phyloP scores from a whole-genome alignment of 768 basidiomycete species.

The Agaricus subrufescens region DNA sequence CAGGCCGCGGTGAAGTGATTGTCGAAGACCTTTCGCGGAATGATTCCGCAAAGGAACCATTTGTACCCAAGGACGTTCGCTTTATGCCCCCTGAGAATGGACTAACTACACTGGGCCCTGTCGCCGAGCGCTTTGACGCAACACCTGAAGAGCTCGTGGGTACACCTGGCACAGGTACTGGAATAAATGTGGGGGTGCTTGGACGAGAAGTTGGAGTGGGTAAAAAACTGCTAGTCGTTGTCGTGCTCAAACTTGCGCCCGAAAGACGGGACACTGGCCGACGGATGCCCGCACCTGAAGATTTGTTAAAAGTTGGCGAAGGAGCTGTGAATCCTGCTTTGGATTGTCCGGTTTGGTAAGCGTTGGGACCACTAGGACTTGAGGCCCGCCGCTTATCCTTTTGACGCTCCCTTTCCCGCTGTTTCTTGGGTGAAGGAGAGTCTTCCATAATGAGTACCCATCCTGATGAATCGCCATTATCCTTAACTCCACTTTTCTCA shows the following conservation, averaged over 20 bases:
- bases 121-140: conserved; percentile 59
- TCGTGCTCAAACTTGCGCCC: conserved; percentile 42
- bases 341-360: conserved; percentile 39
- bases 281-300: conserved; percentile 40
- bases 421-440: conserved; percentile 64
- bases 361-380: conserved; percentile 55
- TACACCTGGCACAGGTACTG: conserved; percentile 53
- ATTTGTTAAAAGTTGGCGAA: conserved; percentile 11
- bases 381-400: conserved; percentile 49
- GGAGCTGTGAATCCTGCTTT: conserved; percentile 21
- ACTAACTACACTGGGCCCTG: conserved; percentile 40
- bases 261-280: conserved; percentile 76
- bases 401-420: conserved; percentile 41
- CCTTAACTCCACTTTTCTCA: conserved; percentile 43
- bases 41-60: conserved; percentile 23
- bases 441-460: conserved; percentile 93
- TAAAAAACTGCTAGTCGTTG: conserved; percentile 56
- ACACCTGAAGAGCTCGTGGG: conserved; percentile 36
- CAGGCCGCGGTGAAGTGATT: conserved; percentile 26
- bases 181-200: conserved; percentile 71
- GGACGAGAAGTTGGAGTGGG: conserved; percentile 68
- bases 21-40: conserved; percentile 30
- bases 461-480: conserved; percentile 61
- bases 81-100: conserved; percentile 38
- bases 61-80: conserved; percentile 57